Percentiles rank a stretch among this genome's conserved stretches.
Evolutionary conservation across 768 basidiomycete species (phyloP).

Genomic region (Gelatoporia subvermispora): DNA sequence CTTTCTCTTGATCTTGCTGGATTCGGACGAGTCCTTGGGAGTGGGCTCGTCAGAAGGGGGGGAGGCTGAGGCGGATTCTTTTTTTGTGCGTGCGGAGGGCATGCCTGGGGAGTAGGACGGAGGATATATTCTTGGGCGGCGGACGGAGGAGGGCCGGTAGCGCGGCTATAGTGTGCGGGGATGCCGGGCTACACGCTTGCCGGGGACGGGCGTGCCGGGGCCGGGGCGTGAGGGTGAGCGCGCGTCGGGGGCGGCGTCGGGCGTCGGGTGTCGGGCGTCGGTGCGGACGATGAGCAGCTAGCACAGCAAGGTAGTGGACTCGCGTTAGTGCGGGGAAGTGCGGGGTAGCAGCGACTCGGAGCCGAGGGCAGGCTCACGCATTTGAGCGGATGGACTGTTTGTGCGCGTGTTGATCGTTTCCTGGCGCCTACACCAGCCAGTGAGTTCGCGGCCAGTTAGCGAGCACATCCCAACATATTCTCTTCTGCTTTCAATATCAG

Average conservation of each 20-base stretch:
- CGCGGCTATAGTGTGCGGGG: conserved; percentile 5
- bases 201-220: conserved; percentile 7
- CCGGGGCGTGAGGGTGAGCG: conserved; percentile 6
- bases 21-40: conserved; percentile 57
- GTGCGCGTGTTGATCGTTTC: conserved; percentile 18
- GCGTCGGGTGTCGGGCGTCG: no score
- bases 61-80: conserved; percentile 56
- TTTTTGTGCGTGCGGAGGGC: conserved; percentile 66
- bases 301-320: no score
- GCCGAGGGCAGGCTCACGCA: no score
- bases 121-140: conserved; percentile 19
- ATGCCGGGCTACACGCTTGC: background rate
- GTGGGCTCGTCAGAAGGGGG: conserved; percentile 61
- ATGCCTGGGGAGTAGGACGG: conserved; percentile 35
- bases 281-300: no score
- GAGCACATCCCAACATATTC: no score
- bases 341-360: no score
- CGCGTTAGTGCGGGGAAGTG: no score
- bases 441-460: background rate
- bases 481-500: no score
- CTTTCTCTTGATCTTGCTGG: conserved; percentile 77
- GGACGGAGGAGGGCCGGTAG: conserved; percentile 16
- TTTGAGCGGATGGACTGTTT: conserved; percentile 13
- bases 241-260: background rate
- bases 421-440: conserved; percentile 5